These are phyloP conservation scores for Echium plantagineum DNA, from an alignment of 257 asterid genomes.

Conservation along the genomic window DNA sequence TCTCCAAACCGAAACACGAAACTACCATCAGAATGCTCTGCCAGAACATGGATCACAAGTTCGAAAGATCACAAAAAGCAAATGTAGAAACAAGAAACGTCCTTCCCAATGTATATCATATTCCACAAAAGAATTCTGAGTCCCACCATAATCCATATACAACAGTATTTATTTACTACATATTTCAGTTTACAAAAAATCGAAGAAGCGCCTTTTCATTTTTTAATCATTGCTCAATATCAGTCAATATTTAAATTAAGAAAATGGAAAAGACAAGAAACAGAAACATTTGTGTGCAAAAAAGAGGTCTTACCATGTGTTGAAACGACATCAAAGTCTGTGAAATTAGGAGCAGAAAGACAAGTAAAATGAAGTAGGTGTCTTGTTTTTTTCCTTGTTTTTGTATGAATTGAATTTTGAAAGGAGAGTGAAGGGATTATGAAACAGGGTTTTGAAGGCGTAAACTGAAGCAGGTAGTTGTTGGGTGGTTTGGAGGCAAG, in stretches of 20 bases:
- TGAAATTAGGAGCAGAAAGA: constrained; percentile 23
- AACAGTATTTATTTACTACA: neutral
- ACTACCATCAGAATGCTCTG: constrained; percentile 82
- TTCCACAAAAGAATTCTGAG: neutral
- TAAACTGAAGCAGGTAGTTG: neutral
- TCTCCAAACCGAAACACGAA: constrained; percentile 71
- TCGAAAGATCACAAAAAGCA: constrained; percentile 11
- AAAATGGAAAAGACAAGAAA: neutral
- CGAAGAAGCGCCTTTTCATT: neutral
- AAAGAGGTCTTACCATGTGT: constrained; percentile 40
- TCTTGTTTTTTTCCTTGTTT: constrained; percentile 12
- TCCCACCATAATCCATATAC: neutral
- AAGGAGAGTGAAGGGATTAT: constrained; percentile 14
- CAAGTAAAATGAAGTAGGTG: constrained; percentile 23
- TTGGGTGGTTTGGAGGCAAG: constrained; percentile 13
- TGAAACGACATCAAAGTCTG: constrained; percentile 37
- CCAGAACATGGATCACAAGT: constrained; percentile 21
- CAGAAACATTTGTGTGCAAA: neutral
- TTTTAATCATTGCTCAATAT: too few relatives aligned
- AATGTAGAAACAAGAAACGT: neutral
- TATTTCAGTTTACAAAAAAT: neutral
- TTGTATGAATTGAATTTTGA: constrained; percentile 15
- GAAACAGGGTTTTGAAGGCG: constrained; percentile 16
- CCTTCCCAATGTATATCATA: neutral
- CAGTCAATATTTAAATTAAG: neutral